phyloP scores from a whole-genome alignment of 192 early-diverging fungal species.

The Backusella westeae region DNA sequence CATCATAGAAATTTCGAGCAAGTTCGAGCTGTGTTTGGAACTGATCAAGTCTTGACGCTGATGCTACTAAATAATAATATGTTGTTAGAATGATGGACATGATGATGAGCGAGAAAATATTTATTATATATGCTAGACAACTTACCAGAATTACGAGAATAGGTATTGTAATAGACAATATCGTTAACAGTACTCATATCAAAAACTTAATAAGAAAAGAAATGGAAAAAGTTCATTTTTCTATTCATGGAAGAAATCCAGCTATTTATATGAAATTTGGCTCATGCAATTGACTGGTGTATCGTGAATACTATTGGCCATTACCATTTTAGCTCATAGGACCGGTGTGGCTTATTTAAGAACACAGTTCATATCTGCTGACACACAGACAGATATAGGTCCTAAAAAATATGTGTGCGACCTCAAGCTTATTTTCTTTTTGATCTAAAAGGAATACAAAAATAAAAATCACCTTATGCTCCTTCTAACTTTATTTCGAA shows the following conservation, averaged over 20 bases:
- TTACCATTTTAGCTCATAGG: slow-evolving; percentile 7
- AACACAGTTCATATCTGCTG: background rate
- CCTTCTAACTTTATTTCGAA: background rate
- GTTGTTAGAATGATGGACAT: background rate
- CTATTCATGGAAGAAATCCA: background rate
- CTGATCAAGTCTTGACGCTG: slow-evolving; percentile 36
- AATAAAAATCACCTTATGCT: background rate
- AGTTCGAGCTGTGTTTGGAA: slow-evolving; percentile 49
- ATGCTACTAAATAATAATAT: background rate
- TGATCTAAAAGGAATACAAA: background rate
- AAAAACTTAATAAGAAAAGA: background rate
- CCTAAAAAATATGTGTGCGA: background rate
- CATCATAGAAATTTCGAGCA: slow-evolving; percentile 54
- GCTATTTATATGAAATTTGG: background rate
- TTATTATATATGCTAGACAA: background rate
- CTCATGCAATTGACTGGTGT: background rate
- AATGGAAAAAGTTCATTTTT: background rate
- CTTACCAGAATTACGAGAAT: background rate
- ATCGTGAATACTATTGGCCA: background rate
- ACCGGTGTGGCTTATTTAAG: background rate
- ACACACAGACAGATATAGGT: background rate
- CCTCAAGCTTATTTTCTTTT: background rate
- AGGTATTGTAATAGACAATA: background rate
- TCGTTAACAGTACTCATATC: background rate
- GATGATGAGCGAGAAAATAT: background rate